phyloP scores from a whole-genome alignment of 2,329 filamentous ascomycete genomes.

The Xylaria sp. region DNA sequence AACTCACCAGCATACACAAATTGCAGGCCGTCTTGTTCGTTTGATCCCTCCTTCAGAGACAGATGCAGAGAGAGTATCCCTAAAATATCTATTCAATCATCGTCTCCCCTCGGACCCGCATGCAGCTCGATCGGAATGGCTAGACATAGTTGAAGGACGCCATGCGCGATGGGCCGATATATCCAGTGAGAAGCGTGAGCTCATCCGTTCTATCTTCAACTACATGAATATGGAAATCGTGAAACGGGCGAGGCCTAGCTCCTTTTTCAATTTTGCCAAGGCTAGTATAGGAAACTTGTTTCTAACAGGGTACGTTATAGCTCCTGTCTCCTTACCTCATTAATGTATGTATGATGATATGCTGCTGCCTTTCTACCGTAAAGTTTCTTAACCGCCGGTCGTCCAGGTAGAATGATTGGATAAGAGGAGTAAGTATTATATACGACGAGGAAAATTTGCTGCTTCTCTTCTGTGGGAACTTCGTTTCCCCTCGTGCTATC shows the following conservation, averaged over 20 bases:
- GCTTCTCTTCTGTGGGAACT: no score
- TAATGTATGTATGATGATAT: background rate
- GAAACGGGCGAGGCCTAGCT: slow-evolving; percentile 77
- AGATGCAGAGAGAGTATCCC: slow-evolving; percentile 74
- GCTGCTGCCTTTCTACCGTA: no score
- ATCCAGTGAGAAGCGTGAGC: slow-evolving; percentile 76
- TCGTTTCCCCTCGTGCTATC: no score
- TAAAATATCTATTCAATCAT: slow-evolving; percentile 88
- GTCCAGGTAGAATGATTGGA: no score
- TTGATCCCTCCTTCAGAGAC: slow-evolving; percentile 78
- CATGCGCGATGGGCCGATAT: slow-evolving; percentile 80
- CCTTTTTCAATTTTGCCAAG: slow-evolving; percentile 80
- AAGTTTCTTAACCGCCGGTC: no score
- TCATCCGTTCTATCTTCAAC: slow-evolving; percentile 82
- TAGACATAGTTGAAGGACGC: slow-evolving; percentile 85
- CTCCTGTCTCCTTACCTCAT: background rate
- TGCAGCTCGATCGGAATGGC: slow-evolving; percentile 81
- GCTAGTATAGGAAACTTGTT: slow-evolving; percentile 84
- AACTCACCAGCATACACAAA: background rate
- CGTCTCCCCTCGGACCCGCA: slow-evolving; percentile 72
- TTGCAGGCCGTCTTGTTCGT: slow-evolving; percentile 82
- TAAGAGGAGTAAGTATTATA: background rate
- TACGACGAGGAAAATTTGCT: background rate
- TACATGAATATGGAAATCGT: slow-evolving; percentile 81
- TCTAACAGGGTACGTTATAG: slow-evolving; percentile 69